Percentiles rank a stretch among this genome's conserved stretches.
These are phyloP conservation scores for Chlamydomonas incerta DNA, from an alignment of 139 green algal species.

Conservation along the genomic window DNA sequence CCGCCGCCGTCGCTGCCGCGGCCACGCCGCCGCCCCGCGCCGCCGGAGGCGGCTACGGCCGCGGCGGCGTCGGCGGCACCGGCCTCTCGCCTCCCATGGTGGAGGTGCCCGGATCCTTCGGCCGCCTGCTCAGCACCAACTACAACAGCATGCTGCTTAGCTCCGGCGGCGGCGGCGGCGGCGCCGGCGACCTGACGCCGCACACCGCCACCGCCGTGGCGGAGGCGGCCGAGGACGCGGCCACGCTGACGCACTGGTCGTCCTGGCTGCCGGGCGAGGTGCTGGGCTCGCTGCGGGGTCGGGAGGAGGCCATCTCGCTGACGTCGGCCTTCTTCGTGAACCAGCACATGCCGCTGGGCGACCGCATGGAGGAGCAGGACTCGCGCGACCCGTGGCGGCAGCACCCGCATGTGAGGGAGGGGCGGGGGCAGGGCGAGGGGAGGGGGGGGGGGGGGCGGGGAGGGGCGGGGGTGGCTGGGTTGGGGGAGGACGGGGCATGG, in stretches of 20 bases:
- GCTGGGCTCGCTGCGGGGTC: neutral
- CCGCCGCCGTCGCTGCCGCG: too few relatives aligned
- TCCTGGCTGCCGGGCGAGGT: neutral
- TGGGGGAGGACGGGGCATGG: too few relatives aligned
- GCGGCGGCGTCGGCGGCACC: too few relatives aligned
- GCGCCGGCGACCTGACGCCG: neutral
- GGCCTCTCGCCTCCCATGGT: too few relatives aligned
- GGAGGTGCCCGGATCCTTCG: too few relatives aligned
- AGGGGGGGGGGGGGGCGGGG: neutral
- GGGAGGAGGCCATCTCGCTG: neutral
- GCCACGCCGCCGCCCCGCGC: too few relatives aligned
- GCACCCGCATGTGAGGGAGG: neutral
- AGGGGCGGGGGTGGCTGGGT: neutral
- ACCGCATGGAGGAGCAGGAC: slow-evolving; percentile 6
- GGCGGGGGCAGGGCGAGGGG: too few relatives aligned
- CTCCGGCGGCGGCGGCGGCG: neutral
- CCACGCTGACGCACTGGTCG: neutral
- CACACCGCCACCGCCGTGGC: too few relatives aligned
- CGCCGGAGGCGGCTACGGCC: too few relatives aligned
- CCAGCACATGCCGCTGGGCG: slow-evolving; percentile 13
- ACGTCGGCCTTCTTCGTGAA: neutral
- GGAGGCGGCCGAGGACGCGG: too few relatives aligned
- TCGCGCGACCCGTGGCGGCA: neutral
- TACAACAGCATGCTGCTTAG: too few relatives aligned
- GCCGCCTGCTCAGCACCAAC: too few relatives aligned